These are phyloP conservation scores for Collybiopsis confluens DNA, from an alignment of 768 basidiomycete species.

Conservation along the genomic window DNA sequence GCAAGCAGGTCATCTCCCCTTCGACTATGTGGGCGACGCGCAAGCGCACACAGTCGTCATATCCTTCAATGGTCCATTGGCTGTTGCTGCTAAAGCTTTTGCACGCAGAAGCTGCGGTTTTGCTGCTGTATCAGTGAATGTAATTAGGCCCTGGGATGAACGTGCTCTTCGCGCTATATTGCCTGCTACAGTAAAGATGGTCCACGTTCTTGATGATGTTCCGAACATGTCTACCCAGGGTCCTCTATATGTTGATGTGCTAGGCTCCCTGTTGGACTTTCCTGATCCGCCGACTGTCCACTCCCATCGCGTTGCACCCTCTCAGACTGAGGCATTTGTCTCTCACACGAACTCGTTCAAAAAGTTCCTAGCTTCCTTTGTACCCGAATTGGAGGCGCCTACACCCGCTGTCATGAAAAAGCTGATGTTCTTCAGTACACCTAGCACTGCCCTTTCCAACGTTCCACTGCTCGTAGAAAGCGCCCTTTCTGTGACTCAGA, in stretches of 20 bases:
- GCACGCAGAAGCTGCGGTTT: slow-evolving; percentile 41
- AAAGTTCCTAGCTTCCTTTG: slow-evolving; percentile 18
- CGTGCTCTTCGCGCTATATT: slow-evolving; percentile 54
- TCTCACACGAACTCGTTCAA: slow-evolving; percentile 38
- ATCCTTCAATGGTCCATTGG: slow-evolving; percentile 70
- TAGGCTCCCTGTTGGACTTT: slow-evolving; percentile 48
- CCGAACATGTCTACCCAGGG: slow-evolving; percentile 59
- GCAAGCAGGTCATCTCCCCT: slow-evolving; percentile 64
- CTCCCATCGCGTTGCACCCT: slow-evolving; percentile 55
- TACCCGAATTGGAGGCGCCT: slow-evolving; percentile 22
- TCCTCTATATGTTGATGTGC: slow-evolving; percentile 67
- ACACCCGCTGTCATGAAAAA: slow-evolving; percentile 51
- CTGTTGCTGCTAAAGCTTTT: slow-evolving; percentile 56
- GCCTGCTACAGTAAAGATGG: slow-evolving; percentile 50
- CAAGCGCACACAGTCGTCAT: slow-evolving; percentile 66
- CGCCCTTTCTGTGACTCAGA: slow-evolving; percentile 49
- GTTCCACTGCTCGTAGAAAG: slow-evolving; percentile 55
- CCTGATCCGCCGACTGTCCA: slow-evolving; percentile 37
- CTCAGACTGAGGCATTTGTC: slow-evolving; percentile 49
- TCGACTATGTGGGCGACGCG: slow-evolving; percentile 69
- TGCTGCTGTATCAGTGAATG: slow-evolving; percentile 68
- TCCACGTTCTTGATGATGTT: slow-evolving; percentile 81
- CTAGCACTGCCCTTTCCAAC: slow-evolving; percentile 49
- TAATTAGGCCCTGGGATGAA: slow-evolving; percentile 82
- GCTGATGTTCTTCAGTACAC: slow-evolving; percentile 62